A percentile compares a stretch with the other conserved stretches of the same genome.
phyloP scores from a whole-genome alignment of 805 yeast genomes.

The Soucietia sequanensis region DNA sequence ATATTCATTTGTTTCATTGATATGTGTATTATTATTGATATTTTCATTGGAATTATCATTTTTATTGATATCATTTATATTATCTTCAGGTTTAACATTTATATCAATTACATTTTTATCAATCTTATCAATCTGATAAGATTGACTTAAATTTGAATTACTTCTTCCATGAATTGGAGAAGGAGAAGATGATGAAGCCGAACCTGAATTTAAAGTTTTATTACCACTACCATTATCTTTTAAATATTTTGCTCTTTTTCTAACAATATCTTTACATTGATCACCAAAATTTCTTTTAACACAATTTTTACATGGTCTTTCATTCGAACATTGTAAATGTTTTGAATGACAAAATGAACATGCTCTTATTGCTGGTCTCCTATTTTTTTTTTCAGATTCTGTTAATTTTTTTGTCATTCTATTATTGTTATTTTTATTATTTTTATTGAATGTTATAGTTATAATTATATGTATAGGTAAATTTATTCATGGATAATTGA shows the following conservation, averaged over 20 bases:
- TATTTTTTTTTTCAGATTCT: conserved; percentile 46
- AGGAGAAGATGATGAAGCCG: not conserved
- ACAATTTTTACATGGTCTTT: conserved; percentile 73
- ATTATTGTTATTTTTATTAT: too few relatives aligned
- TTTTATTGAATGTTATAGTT: too few relatives aligned
- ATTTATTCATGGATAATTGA: too few relatives aligned
- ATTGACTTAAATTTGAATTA: too few relatives aligned
- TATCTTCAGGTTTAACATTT: too few relatives aligned
- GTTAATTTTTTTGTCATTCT: conserved; percentile 64
- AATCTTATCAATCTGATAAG: too few relatives aligned
- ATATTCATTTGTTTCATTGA: too few relatives aligned
- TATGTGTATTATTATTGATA: conserved; percentile 1
- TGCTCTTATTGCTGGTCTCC: conserved; percentile 68
- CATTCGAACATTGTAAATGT: conserved; percentile 69
- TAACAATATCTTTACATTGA: conserved; percentile 55
- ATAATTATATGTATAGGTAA: too few relatives aligned
- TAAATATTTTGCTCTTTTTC: conserved; percentile 50
- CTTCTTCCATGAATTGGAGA: too few relatives aligned
- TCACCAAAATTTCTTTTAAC: conserved; percentile 55
- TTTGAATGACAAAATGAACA: conserved; percentile 72
- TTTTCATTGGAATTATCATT: not conserved
- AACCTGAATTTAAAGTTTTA: not conserved
- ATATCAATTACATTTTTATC: too few relatives aligned
- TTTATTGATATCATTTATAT: not conserved
- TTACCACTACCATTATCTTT: conserved; percentile 4